Percentiles rank a stretch among this genome's conserved stretches.
Evolutionary conservation across 208 protist species (phyloP).

Genomic region (Zelonia costaricensis): DNA sequence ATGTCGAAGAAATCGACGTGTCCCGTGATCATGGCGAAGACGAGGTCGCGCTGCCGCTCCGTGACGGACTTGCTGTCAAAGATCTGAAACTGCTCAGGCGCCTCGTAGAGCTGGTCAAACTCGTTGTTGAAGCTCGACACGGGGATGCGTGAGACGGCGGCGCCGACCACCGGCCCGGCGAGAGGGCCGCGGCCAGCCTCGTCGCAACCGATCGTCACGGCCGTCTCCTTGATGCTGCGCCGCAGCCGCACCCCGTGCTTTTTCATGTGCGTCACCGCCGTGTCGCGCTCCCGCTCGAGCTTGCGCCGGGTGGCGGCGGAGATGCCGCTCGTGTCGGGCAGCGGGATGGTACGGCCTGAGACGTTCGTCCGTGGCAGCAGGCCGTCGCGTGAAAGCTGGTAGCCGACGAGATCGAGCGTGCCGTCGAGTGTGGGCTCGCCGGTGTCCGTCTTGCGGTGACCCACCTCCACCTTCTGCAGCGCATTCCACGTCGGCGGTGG

Average conservation of each 20-base stretch:
- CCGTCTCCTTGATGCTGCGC: constrained; percentile 86
- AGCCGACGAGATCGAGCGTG: constrained; percentile 81
- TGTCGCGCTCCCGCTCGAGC: constrained; percentile 51
- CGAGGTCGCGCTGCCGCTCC: constrained; percentile 70
- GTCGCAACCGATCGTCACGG: constrained; percentile 87
- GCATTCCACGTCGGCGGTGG: constrained; percentile 68
- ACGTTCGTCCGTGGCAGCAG: constrained; percentile 61
- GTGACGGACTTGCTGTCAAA: constrained; percentile 88
- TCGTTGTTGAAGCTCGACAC: constrained; percentile 90
- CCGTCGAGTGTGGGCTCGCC: constrained; percentile 78
- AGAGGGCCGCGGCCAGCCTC: constrained; percentile 89
- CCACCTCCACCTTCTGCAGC: constrained; percentile 67
- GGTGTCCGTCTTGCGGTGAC: constrained; percentile 55
- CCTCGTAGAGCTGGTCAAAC: constrained; percentile 72
- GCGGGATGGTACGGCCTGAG: constrained; percentile 24
- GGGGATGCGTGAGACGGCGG: constrained; percentile 83
- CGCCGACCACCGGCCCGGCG: constrained; percentile 88
- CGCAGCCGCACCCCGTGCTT: constrained; percentile 74
- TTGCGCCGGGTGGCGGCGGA: constrained; percentile 34
- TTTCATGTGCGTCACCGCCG: constrained; percentile 53
- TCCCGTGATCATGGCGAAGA: constrained; percentile 85
- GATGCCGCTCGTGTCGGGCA: constrained; percentile 24
- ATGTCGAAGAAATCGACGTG: constrained; percentile 80
- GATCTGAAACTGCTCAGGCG: constrained; percentile 82
- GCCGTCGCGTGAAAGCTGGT: constrained; percentile 86